Evolutionary conservation across 257 asterid species (phyloP).

Genomic region (Galeopsis tetrahit): DNA sequence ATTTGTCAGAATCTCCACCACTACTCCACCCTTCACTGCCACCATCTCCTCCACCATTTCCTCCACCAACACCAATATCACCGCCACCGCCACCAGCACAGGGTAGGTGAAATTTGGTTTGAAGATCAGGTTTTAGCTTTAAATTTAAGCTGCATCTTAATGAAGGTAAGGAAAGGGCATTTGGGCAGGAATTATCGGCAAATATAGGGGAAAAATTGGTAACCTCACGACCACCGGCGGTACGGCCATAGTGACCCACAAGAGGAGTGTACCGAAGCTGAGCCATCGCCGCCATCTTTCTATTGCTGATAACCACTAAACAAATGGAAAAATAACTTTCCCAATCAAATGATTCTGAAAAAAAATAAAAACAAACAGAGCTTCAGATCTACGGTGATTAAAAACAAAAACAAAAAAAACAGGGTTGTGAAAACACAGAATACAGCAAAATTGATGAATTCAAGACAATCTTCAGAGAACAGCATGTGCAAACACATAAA

Average conservation of each 20-base stretch:
- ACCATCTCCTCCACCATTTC: slow-evolving; percentile 40
- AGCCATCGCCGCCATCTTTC: slow-evolving; percentile 43
- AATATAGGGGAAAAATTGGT: slow-evolving; percentile 30
- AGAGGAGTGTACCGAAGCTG: slow-evolving; percentile 53
- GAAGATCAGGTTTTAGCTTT: neutral
- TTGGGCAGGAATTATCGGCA: slow-evolving; percentile 31
- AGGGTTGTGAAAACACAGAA: neutral
- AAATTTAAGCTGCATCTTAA: slow-evolving; percentile 30
- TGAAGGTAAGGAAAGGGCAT: slow-evolving; percentile 30
- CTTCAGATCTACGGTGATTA: slow-evolving; percentile 27
- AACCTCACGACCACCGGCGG: slow-evolving; percentile 18
- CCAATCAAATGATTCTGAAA: slow-evolving; percentile 16
- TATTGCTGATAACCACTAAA: neutral
- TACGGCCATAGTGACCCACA: slow-evolving; percentile 29
- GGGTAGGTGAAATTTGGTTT: slow-evolving; percentile 33
- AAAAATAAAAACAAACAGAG: slow-evolving; percentile 1
- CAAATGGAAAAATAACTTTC: neutral
- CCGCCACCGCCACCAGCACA: slow-evolving; percentile 41
- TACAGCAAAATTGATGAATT: neutral
- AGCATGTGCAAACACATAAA: slow-evolving; percentile 28
- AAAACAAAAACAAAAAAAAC: too few species aligned
- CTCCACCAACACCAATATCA: slow-evolving; percentile 46
- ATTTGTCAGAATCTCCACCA: slow-evolving; percentile 53
- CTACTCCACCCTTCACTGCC: slow-evolving; percentile 47
- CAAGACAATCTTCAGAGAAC: slow-evolving; percentile 9